Evolutionary conservation across 345 rosid species (phyloP), one percentile per base, ranked within the genome.

Genomic region (Citropsis articulata): DNA sequence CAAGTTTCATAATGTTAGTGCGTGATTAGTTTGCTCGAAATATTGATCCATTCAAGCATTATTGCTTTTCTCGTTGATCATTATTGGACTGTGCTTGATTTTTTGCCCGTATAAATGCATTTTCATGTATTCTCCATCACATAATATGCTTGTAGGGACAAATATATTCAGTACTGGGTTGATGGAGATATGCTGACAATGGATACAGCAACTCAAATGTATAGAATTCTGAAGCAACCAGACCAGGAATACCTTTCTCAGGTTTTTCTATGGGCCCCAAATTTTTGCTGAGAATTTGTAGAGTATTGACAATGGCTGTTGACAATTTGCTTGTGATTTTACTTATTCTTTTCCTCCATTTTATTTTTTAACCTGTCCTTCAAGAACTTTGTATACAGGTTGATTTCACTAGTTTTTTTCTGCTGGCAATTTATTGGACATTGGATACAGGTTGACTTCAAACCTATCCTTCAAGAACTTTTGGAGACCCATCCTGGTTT

Each of bases 401-500:
- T 42, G 14, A 68, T 66, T 70, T 53, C 45, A 60, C 10, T 38
- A 7, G 80, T 76, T 31, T n/a, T 18, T 63, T 75, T 79, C 1
- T 27, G 33, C 31, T 12, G 78, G 73, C 59, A 42, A 42, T 40
- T 40, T 40, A 40, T 12, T 45, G 50, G 50, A 45, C 50, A 45
- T 77, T 77, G 74, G 71, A 75, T 78, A 83, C 86, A 95, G 98
- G 98, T 84, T 62, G 98, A 93, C 84, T 95, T 95, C 84, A 89
- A 88, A 83, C 95, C 97, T 75, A 80, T 95, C 59, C 92, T 95
- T 81, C 90, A 81, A 77, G 98, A 91, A 84, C 88, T 95, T 80
- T 82, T 95, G 83, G 85, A 85, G 48, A 83, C 92, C 71, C 99
- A 95, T 89, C 97, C 94, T 28, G 98, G 97, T 61, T 84, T 95